These are phyloP conservation scores for Lepiota brunneoincarnata DNA, from an alignment of 768 basidiomycete genomes.

Conservation along the genomic window DNA sequence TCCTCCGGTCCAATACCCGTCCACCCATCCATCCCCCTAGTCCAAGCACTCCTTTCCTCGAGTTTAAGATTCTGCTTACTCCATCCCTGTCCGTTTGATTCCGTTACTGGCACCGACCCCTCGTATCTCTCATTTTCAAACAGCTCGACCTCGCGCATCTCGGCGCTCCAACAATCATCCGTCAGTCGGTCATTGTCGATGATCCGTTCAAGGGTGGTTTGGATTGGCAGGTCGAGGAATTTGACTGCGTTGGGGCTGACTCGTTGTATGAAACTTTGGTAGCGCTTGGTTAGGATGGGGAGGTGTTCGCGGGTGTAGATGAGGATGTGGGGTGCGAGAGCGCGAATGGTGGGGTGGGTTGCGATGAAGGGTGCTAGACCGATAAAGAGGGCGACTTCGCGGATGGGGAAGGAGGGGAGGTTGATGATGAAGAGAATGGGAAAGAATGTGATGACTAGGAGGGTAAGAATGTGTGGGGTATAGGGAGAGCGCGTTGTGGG, in stretches of 20 bases:
- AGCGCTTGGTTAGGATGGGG: slow-evolving; percentile 11
- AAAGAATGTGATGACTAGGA: slow-evolving; percentile 45
- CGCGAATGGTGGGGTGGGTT: slow-evolving; percentile 46
- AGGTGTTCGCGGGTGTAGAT: background rate
- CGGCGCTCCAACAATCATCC: slow-evolving; percentile 62
- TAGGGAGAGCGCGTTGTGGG: slow-evolving; percentile 38
- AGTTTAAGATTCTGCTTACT: slow-evolving; percentile 39
- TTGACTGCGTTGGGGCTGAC: background rate
- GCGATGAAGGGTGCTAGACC: slow-evolving; percentile 51
- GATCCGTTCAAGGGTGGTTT: slow-evolving; percentile 32
- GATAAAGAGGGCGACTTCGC: slow-evolving; percentile 40
- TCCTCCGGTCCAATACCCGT: slow-evolving; percentile 49
- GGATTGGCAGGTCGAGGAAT: slow-evolving; percentile 9
- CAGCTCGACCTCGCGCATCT: slow-evolving; percentile 67
- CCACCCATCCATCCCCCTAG: slow-evolving; percentile 70
- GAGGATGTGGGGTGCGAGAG: slow-evolving; percentile 26
- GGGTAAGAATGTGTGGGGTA: slow-evolving; percentile 49
- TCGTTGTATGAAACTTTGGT: background rate
- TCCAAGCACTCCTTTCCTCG: slow-evolving; percentile 64
- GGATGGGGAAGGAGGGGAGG: slow-evolving; percentile 46
- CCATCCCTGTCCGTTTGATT: slow-evolving; percentile 28
- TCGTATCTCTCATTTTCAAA: slow-evolving; percentile 78
- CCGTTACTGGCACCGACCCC: background rate
- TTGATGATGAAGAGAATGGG: slow-evolving; percentile 48
- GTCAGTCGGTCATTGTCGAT: slow-evolving; percentile 66